A percentile compares a stretch with the other conserved stretches of the same genome.
These are phyloP conservation scores for Metschnikowia arizonensis DNA, from an alignment of 805 yeast species.

Conservation along the genomic window DNA sequence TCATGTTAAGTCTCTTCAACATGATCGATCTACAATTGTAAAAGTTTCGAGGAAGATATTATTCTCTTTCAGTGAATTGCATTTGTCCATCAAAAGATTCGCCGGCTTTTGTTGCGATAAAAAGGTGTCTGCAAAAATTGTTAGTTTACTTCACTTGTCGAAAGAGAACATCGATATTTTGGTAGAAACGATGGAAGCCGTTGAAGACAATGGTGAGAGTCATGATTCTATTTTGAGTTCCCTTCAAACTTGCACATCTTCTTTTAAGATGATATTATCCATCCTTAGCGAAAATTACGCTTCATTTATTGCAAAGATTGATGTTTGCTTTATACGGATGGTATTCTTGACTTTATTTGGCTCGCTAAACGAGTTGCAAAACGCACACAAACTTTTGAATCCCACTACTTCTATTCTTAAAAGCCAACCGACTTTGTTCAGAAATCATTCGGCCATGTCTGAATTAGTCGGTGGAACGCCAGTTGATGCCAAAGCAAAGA, in stretches of 20 bases:
- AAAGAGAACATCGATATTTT: conserved; percentile 54
- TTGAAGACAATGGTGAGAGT: conserved; percentile 34
- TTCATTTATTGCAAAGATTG: conserved; percentile 51
- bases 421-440: background rate
- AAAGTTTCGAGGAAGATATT: conserved; percentile 57
- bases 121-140: conserved; percentile 50
- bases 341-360: conserved; percentile 41
- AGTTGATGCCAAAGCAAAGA: conserved; percentile 9
- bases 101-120: conserved; percentile 57
- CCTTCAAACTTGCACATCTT: conserved; percentile 34
- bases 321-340: conserved; percentile 51
- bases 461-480: background rate
- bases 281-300: conserved; percentile 46
- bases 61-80: conserved; percentile 62
- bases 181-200: conserved; percentile 52
- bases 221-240: conserved; percentile 28
- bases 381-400: conserved; percentile 52
- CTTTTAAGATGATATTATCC: conserved; percentile 50
- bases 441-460: conserved; percentile 8
- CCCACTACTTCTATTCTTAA: background rate
- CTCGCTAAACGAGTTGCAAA: conserved; percentile 61
- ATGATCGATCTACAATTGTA: conserved; percentile 23
- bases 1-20: background rate
- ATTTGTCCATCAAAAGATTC: conserved; percentile 52
- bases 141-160: conserved; percentile 47